These are phyloP conservation scores for Pleoardoris graminearum DNA, from an alignment of 2,329 filamentous ascomycete species.

Conservation along the genomic window DNA sequence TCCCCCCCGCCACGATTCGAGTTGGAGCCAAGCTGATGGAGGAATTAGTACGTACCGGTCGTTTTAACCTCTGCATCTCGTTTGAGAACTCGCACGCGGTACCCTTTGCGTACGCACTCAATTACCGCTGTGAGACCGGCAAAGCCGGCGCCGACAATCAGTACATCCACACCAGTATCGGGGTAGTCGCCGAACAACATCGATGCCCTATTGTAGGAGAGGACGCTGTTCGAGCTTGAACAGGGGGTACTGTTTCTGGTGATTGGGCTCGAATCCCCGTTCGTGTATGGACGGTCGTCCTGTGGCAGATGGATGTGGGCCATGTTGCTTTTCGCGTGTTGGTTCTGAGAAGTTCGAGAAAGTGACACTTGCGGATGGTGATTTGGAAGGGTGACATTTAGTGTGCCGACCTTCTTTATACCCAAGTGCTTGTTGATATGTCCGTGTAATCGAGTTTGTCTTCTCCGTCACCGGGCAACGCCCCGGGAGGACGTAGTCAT, in stretches of 20 bases:
- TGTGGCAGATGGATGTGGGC: background rate
- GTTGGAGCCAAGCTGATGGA: too few relatives aligned
- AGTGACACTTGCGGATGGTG: too few relatives aligned
- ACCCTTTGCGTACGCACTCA: slow-evolving; percentile 32
- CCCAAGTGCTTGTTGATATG: background rate
- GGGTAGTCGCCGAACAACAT: slow-evolving; percentile 31
- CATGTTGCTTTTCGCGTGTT: background rate
- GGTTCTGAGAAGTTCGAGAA: background rate
- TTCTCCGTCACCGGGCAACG: background rate
- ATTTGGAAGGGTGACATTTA: too few relatives aligned
- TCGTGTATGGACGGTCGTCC: background rate
- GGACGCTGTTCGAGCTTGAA: background rate
- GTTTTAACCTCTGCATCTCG: slow-evolving; percentile 30
- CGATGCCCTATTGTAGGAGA: slow-evolving; percentile 1
- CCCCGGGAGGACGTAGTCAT: background rate
- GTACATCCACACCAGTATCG: slow-evolving; percentile 29
- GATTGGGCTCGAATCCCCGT: background rate
- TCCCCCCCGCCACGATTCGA: too few relatives aligned
- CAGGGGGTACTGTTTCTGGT: background rate
- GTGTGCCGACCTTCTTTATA: background rate
- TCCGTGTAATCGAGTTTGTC: background rate
- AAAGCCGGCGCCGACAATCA: too few relatives aligned
- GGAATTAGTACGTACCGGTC: slow-evolving; percentile 11
- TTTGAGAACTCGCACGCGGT: slow-evolving; percentile 33
- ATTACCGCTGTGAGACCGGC: slow-evolving; percentile 26